Conservation (phyloP, 805 yeast genomes). For the Metschnikowia lochheadii region DNA sequence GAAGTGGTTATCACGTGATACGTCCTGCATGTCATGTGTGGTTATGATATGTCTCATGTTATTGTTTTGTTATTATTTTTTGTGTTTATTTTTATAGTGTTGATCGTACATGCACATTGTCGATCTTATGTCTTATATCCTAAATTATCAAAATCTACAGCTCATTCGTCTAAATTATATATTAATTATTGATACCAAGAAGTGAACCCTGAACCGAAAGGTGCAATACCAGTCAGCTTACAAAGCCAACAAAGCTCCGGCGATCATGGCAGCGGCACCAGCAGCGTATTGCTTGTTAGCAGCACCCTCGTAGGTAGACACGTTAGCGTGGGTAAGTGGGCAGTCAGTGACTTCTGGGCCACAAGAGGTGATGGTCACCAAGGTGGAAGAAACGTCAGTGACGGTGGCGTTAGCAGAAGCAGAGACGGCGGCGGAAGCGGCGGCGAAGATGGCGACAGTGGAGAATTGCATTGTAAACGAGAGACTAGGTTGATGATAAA, state of each 20-base stretch:
- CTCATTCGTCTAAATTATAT: conserved; percentile 5
- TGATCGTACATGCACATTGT: too few relatives aligned
- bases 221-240: conserved; percentile 15
- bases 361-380: conserved; percentile 23
- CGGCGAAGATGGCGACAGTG: conserved; percentile 20
- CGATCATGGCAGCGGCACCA: conserved; percentile 25
- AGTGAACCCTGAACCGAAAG: conserved; percentile 6
- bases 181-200: conserved; percentile 15
- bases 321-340: conserved; percentile 16
- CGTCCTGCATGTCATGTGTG: too few relatives aligned
- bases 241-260: conserved; percentile 30
- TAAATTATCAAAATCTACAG: neutral
- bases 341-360: conserved; percentile 17
- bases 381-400: conserved; percentile 14
- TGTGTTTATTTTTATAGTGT: too few relatives aligned
- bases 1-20: too few relatives aligned
- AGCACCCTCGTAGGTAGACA: conserved; percentile 19
- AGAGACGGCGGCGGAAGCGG: conserved; percentile 19
- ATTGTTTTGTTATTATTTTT: too few relatives aligned
- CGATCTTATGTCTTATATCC: neutral
- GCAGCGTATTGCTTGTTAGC: conserved; percentile 25
- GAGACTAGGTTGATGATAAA: conserved; percentile 11
- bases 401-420: conserved; percentile 14
- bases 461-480: conserved; percentile 22
- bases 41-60: too few relatives aligned